These are phyloP conservation scores for Zasmidium angulare DNA, from an alignment of 2,329 filamentous ascomycete genomes.

Conservation along the genomic window DNA sequence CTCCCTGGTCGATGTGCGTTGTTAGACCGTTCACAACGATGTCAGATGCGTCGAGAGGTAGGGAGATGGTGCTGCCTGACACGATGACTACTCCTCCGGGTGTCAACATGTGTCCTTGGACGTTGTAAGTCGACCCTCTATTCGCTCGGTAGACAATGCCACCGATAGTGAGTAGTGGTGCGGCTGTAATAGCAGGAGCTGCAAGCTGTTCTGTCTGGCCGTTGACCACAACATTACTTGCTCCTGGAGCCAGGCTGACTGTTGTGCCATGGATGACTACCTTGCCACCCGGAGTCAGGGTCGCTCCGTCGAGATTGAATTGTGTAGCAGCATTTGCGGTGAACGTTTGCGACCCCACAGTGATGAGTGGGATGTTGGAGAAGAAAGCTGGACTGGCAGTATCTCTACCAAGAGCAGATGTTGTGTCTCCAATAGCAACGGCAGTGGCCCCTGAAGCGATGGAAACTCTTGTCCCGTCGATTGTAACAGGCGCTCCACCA, in stretches of 20 bases:
- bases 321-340: constrained; percentile 49
- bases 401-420: constrained; percentile 15
- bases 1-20: constrained; percentile 2
- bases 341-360: constrained; percentile 40
- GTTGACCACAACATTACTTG: constrained; percentile 42
- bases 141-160: constrained; percentile 32
- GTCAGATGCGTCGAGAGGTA: constrained; percentile 39
- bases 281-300: constrained; percentile 38
- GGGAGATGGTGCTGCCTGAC: constrained; percentile 41
- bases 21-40: constrained; percentile 39
- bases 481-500: constrained; percentile 30
- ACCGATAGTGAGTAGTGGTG: constrained; percentile 32
- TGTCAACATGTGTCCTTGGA: constrained; percentile 13
- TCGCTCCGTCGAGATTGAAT: constrained; percentile 42
- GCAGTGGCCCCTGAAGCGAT: constrained; percentile 38
- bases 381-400: constrained; percentile 16
- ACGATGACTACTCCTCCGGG: constrained; percentile 40
- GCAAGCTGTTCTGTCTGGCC: constrained; percentile 38
- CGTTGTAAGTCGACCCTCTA: constrained; percentile 35
- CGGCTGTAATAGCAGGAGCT: constrained; percentile 31
- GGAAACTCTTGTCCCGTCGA: constrained; percentile 37
- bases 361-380: constrained; percentile 37
- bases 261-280: constrained; percentile 40
- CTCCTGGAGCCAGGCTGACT: constrained; percentile 42
- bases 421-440: constrained; percentile 36